Conservation (phyloP, 2,329 filamentous ascomycete genomes). For the Trichoderma pleuroti region DNA sequence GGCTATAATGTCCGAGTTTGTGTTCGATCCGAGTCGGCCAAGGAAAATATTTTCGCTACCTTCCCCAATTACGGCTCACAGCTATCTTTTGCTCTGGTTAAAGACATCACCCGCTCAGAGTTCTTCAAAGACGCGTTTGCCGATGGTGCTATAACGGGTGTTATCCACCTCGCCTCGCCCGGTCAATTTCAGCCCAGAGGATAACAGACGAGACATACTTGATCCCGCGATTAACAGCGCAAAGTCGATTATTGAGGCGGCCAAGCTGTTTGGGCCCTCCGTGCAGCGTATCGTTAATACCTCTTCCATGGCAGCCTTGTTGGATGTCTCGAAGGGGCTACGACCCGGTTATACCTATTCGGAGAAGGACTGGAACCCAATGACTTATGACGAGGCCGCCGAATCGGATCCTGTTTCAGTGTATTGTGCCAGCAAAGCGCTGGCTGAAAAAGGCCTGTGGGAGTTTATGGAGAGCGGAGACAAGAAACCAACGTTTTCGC, state of each 20-base stretch:
- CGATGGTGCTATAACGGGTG: neutral
- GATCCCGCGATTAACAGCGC: neutral
- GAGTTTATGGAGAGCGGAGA: conserved; percentile 29
- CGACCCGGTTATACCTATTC: neutral
- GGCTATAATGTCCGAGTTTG: neutral
- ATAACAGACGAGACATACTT: neutral
- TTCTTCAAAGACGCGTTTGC: neutral
- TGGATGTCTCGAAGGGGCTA: neutral
- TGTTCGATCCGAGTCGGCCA: neutral
- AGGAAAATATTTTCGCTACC: neutral
- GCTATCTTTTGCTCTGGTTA: neutral
- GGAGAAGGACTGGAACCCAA: neutral
- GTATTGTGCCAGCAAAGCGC: conserved; percentile 38
- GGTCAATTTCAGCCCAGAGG: neutral
- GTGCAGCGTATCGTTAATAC: neutral
- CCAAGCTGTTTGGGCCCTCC: neutral
- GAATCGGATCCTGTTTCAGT: conserved; percentile 17
- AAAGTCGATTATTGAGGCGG: neutral
- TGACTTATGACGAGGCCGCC: neutral
- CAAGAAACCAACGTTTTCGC: conserved; percentile 22
- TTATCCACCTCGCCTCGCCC: neutral
- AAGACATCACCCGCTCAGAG: neutral
- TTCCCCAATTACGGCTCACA: neutral
- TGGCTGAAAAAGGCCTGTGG: conserved; percentile 67
- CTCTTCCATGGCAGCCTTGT: neutral